Evolutionary conservation across 2,329 filamentous ascomycete species (phyloP).

Genomic region (Lachnellula hyalina): DNA sequence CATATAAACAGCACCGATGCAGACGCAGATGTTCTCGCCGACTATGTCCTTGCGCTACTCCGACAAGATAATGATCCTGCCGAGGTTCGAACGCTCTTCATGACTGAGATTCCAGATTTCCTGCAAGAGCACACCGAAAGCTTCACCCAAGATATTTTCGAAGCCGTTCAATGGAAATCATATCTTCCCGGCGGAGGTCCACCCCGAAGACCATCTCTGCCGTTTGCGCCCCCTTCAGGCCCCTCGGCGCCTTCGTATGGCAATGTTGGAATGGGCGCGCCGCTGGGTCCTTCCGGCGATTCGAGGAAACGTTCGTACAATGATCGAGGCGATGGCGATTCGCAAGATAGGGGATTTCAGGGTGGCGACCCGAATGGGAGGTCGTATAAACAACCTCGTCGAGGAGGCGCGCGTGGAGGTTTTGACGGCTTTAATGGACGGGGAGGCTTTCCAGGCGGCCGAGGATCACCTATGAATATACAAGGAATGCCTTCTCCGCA

Average conservation of each 20-base stretch:
- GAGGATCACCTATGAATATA: slow-evolving; percentile 16
- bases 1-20: slow-evolving; percentile 63
- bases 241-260: slow-evolving; percentile 23
- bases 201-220: slow-evolving; percentile 27
- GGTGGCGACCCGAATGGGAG: slow-evolving; percentile 37
- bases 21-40: slow-evolving; percentile 74
- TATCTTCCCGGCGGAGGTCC: slow-evolving; percentile 52
- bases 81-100: slow-evolving; percentile 62
- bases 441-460: slow-evolving; percentile 30
- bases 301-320: slow-evolving; percentile 50
- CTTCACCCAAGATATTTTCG: slow-evolving; percentile 69
- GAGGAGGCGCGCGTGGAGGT: slow-evolving; percentile 37
- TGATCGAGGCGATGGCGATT: slow-evolving; percentile 44
- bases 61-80: slow-evolving; percentile 61
- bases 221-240: slow-evolving; percentile 26
- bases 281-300: slow-evolving; percentile 22
- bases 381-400: slow-evolving; percentile 54
- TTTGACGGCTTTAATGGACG: slow-evolving; percentile 26
- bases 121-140: slow-evolving; percentile 58
- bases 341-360: slow-evolving; percentile 30
- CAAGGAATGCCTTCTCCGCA: slow-evolving; percentile 10
- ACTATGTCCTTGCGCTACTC: slow-evolving; percentile 76
- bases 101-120: slow-evolving; percentile 71
- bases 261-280: slow-evolving; percentile 18
- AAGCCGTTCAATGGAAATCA: slow-evolving; percentile 56